phyloP scores from a whole-genome alignment of 2,329 filamentous ascomycete genomes.

The Nakataea oryzae region DNA sequence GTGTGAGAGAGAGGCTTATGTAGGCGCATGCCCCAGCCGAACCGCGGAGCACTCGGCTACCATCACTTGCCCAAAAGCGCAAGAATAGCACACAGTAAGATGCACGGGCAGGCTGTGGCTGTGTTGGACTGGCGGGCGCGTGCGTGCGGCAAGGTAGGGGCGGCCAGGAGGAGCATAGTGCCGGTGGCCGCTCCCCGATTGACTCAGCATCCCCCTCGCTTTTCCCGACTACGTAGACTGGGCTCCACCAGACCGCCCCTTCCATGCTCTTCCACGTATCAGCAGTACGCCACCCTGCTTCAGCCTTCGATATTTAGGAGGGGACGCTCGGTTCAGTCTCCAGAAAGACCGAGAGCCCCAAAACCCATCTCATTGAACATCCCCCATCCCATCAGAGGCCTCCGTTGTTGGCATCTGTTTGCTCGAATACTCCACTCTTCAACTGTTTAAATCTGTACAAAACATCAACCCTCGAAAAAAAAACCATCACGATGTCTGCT shows the following conservation, averaged over 20 bases:
- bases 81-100: neutral
- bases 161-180: neutral
- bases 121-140: neutral
- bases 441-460: slow-evolving; percentile 2
- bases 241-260: neutral
- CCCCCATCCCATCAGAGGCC: neutral
- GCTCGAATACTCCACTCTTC: neutral
- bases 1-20: neutral
- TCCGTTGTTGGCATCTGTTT: no score
- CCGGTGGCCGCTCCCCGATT: slow-evolving; percentile 15
- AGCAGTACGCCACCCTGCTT: neutral
- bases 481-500: slow-evolving; percentile 49
- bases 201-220: slow-evolving; percentile 14
- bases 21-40: neutral
- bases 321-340: neutral
- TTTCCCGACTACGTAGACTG: neutral
- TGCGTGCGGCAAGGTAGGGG: no score
- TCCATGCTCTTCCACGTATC: neutral
- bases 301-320: neutral
- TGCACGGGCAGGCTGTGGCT: neutral
- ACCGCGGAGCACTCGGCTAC: neutral
- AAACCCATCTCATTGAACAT: neutral
- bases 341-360: neutral
- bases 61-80: neutral
- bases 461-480: neutral